Conservation (phyloP, 805 yeast species). For the Lipomyces chichibuensis region DNA sequence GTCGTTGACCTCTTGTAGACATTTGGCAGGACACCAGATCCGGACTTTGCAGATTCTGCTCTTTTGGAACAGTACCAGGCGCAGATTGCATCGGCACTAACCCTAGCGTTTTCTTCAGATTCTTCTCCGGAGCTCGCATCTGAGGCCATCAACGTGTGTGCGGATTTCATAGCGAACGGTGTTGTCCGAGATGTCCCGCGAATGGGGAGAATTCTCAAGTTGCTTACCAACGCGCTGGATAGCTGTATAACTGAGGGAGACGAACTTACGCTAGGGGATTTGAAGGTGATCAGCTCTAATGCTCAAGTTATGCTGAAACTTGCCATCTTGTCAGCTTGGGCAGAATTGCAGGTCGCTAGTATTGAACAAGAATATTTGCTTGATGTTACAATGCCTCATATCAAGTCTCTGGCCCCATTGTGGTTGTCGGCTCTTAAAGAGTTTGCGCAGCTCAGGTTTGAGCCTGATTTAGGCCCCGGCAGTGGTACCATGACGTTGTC, state of each 20-base stretch:
- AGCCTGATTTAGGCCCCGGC: conserved; percentile 42
- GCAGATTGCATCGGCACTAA: conserved; percentile 83
- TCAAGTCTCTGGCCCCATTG: conserved; percentile 64
- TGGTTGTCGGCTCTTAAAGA: conserved; percentile 82
- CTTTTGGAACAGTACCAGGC: conserved; percentile 92
- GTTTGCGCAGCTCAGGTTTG: conserved; percentile 66
- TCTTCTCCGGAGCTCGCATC: conserved; percentile 75
- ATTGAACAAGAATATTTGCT: conserved; percentile 44
- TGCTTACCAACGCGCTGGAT: conserved; percentile 68
- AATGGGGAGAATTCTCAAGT: conserved; percentile 60
- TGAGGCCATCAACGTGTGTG: conserved; percentile 75
- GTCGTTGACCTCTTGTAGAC: background rate
- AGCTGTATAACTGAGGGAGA: conserved; percentile 45
- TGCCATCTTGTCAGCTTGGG: conserved; percentile 50
- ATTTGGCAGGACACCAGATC: conserved; percentile 67
- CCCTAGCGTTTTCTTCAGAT: conserved; percentile 79
- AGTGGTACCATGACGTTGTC: conserved; percentile 4
- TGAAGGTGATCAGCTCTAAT: conserved; percentile 44
- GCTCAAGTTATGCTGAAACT: conserved; percentile 45
- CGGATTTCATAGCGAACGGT: conserved; percentile 70
- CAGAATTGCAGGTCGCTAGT: conserved; percentile 44
- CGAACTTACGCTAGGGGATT: conserved; percentile 44
- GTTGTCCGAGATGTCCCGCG: conserved; percentile 53
- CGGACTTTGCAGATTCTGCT: conserved; percentile 69
- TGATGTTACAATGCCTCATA: conserved; percentile 53